Evolutionary conservation across 2,329 filamentous ascomycete genomes (phyloP), one percentile per base, ranked within the genome.

Genomic region (Camillea tinctor): DNA sequence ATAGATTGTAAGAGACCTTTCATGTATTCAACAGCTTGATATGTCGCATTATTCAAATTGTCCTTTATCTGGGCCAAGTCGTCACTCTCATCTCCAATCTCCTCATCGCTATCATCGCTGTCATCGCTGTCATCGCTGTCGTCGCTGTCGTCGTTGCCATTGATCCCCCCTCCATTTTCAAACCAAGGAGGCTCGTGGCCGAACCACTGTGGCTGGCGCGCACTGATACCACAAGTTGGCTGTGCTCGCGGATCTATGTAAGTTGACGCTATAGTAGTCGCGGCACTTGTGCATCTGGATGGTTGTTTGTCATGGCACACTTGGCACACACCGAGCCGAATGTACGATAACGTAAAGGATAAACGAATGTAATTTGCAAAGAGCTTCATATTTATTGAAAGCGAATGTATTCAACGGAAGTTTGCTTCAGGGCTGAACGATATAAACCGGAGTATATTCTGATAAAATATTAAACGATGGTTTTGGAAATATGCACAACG

Each of bases 21-120:
- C 56, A 61, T 61, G 30, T 55, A 58, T 13, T 30, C 17, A 36
- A 57, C n/a, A 22, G 44, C 60, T 50, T 58, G 48, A n/a, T 26
- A 19, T n/a, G 60, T 58, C 19, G 50, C 60, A 19, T 61, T 56
- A 21, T 56, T 56, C 50, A 59, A 26, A 20, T 54, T 24, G 19
- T 44, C 50, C 24, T 13, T 56, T 2, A 59, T 40, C 7, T 20
- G 53, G 1, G 21, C 21, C 7, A 57, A 49, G 9, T 52, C 50
- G 9, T 57, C 49, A 24, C 30, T 23, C 4, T 30, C 50, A 21
- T 51, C 20, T 20, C 15, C 8, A 9, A 17, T 50, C 2, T 57
- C 50, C 15, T 51, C 40, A 15, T 54, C 44, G 22, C 8, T 52
- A 7, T 13, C 17, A 21, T 44, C 20, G 36, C n/a, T n/a, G n/a